Evolutionary conservation across 108 stramenopile species (phyloP), one percentile per base, ranked within the genome.

Genomic region (Aurantiochytrium sp.): DNA sequence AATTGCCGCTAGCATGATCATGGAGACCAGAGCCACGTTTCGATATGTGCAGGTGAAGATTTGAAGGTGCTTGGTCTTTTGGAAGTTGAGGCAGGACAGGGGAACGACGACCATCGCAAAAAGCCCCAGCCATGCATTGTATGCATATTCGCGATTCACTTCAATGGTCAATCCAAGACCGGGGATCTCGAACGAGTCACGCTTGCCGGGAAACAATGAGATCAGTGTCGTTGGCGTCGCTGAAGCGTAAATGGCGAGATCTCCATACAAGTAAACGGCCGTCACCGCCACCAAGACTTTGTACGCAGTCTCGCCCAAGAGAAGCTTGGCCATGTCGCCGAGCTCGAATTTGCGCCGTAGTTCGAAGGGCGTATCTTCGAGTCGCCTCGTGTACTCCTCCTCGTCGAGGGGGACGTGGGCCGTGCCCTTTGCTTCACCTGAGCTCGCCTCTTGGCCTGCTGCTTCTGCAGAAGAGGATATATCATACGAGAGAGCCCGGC

Each of bases 21-120:
- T 83, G 18, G 51, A 83, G 3, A 83, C 45, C 2, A 83, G 51
- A 43, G 76, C 76, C 45, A 53, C 45, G 51, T 83, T 83, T 10
- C 76, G 76, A 23, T 83, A 83, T 23, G 76, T 83, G 51, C 76
- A 83, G 8, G 76, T 83, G 51, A 83, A 83, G n/a, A 83, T 83
- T 45, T 83, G 76, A 14, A 83, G 28, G 51, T 83, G 76, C 51
- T 83, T 83, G 45, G 76, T 83, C 28, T 83, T 83, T 45, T 83
- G 76, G 4, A 83, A 83, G 51, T 83, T 83, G 10, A 83, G 51
- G 76, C 76, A 83, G 2, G 76, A 83, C 49, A 83, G 2, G 10
- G 76, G 76, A 16, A 83, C 23, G 6, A 83, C 76, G 10, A 83
- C 28, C 49, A 47, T 25, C 8, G 76, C 45, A 4, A 83, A 83